These are phyloP conservation scores for Russula ochroleuca DNA, from an alignment of 768 basidiomycete species.

Conservation along the genomic window DNA sequence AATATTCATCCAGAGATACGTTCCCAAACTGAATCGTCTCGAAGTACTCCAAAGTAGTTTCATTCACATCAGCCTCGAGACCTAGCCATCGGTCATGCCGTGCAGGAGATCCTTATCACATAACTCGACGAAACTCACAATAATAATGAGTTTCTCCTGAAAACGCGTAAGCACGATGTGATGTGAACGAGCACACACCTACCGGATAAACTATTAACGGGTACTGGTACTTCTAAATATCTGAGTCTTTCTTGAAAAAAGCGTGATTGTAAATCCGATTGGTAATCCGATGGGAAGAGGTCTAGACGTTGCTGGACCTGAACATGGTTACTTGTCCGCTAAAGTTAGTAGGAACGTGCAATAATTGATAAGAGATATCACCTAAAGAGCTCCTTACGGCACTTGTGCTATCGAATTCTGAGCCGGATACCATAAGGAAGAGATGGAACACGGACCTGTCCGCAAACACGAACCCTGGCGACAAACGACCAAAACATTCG, in stretches of 20 bases:
- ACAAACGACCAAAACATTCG: constrained; percentile 25
- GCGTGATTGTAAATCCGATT: neutral
- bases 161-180: neutral
- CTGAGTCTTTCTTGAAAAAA: constrained; percentile 7
- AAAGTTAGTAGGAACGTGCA: neutral
- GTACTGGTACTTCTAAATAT: neutral
- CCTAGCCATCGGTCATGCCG: neutral
- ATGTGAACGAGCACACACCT: neutral
- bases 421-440: neutral
- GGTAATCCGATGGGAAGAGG: too few species aligned
- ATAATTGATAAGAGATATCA: neutral
- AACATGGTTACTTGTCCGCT: neutral
- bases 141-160: neutral
- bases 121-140: constrained; percentile 1
- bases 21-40: neutral
- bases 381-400: constrained; percentile 5
- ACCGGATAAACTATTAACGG: neutral
- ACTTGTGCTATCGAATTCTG: constrained; percentile 8
- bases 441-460: constrained; percentile 7
- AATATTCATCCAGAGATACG: constrained; percentile 8
- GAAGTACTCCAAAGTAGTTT: neutral
- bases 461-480: constrained; percentile 18
- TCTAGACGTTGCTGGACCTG: neutral
- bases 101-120: neutral
- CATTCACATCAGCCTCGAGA: constrained; percentile 6